phyloP scores from a whole-genome alignment of 2,329 filamentous ascomycete species.

The Thermoascus crustaceus region DNA sequence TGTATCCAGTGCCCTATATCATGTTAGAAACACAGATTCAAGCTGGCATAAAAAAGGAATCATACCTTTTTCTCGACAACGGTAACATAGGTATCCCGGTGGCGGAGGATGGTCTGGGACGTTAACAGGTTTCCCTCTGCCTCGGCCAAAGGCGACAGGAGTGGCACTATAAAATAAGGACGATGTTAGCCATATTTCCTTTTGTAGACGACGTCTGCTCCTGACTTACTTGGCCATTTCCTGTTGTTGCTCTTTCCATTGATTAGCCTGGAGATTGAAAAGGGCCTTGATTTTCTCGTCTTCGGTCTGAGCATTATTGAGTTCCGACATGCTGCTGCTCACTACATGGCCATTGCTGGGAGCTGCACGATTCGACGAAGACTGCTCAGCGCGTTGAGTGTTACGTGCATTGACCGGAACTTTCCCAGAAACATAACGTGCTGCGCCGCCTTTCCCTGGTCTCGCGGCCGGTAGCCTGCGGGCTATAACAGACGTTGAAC shows the following conservation, averaged over 20 bases:
- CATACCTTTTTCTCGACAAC: slow-evolving; percentile 80
- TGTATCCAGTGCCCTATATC: slow-evolving; percentile 86
- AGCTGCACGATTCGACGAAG: slow-evolving; percentile 29
- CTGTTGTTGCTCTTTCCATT: slow-evolving; percentile 90
- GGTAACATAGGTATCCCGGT: slow-evolving; percentile 89
- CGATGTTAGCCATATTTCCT: slow-evolving; percentile 18
- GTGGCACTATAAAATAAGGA: slow-evolving; percentile 33
- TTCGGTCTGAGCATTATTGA: slow-evolving; percentile 77
- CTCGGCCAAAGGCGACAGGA: slow-evolving; percentile 34
- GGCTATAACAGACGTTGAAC: slow-evolving; percentile 88
- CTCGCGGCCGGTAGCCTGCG: slow-evolving; percentile 75
- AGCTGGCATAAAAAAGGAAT: too few relatives aligned
- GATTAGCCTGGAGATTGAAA: slow-evolving; percentile 79
- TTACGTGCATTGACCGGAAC: slow-evolving; percentile 86
- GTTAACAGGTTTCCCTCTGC: slow-evolving; percentile 44
- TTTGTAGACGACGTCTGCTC: slow-evolving; percentile 3
- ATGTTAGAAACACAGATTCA: slow-evolving; percentile 17
- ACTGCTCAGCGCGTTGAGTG: slow-evolving; percentile 57
- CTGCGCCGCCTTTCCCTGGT: slow-evolving; percentile 79
- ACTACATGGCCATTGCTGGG: slow-evolving; percentile 34
- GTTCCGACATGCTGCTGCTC: slow-evolving; percentile 51
- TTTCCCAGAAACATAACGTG: slow-evolving; percentile 91
- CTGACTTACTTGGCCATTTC: slow-evolving; percentile 69
- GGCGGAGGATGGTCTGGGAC: slow-evolving; percentile 91
- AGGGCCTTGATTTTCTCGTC: slow-evolving; percentile 91